Percentiles rank a stretch among this genome's conserved stretches.
phyloP scores from a whole-genome alignment of 768 basidiomycete genomes.

The Tricholomella constricta region DNA sequence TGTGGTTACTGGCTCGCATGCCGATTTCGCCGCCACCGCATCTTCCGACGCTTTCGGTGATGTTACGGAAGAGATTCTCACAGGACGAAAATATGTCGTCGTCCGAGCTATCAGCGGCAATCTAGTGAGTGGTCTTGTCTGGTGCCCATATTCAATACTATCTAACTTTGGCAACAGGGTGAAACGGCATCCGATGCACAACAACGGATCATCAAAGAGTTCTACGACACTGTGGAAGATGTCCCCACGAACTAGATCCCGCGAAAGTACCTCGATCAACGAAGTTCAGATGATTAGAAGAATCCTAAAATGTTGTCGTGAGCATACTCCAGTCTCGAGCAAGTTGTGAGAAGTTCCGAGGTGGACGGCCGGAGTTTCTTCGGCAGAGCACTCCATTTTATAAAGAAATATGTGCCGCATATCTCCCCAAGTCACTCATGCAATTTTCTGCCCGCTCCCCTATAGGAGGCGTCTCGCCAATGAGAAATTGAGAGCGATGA shows the following conservation, averaged over 20 bases:
- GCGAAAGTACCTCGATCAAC: too few relatives aligned
- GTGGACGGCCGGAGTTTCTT: background rate
- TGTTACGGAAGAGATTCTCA: conserved; percentile 69
- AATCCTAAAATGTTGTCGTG: background rate
- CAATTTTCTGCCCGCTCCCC: too few relatives aligned
- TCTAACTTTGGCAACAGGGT: conserved; percentile 25
- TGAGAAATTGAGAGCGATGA: too few relatives aligned
- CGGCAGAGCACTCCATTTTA: too few relatives aligned
- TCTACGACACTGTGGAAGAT: conserved; percentile 82
- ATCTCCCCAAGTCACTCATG: too few relatives aligned
- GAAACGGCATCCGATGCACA: conserved; percentile 77
- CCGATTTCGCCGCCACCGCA: conserved; percentile 39
- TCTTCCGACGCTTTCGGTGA: conserved; percentile 50
- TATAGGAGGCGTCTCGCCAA: too few relatives aligned
- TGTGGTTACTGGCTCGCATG: conserved; percentile 71
- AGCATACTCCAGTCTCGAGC: too few relatives aligned
- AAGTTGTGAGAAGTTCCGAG: too few relatives aligned
- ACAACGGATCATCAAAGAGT: conserved; percentile 78
- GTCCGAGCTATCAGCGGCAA: conserved; percentile 69
- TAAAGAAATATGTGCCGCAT: too few relatives aligned
- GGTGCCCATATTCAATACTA: background rate
- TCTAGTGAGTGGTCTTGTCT: conserved; percentile 35
- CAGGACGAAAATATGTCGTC: conserved; percentile 80
- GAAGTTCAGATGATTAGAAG: too few relatives aligned
- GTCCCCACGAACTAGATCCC: conserved; percentile 50